These are phyloP conservation scores for Apiotrichum montevideense DNA, from an alignment of 1,284 basidiomycete species.

Conservation along the genomic window DNA sequence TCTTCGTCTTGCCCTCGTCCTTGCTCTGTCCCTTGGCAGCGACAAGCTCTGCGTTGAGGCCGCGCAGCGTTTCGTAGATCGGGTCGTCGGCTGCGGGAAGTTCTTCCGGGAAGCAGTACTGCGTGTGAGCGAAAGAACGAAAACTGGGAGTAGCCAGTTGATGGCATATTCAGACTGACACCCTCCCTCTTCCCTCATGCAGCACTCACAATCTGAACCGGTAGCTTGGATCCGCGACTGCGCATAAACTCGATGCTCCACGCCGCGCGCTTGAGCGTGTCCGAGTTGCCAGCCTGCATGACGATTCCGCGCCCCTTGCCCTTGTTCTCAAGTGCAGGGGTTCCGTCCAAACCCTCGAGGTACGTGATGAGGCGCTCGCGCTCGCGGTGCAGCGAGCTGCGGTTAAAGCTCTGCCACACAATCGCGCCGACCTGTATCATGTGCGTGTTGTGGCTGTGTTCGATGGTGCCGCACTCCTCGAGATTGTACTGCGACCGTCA, in stretches of 20 bases:
- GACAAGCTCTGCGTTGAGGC: slow-evolving; percentile 44
- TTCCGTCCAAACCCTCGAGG: slow-evolving; percentile 30
- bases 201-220: slow-evolving; percentile 42
- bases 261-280: slow-evolving; percentile 48
- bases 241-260: slow-evolving; percentile 47
- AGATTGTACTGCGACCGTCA: slow-evolving; percentile 33
- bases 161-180: no score
- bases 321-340: slow-evolving; percentile 14
- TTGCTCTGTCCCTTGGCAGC: slow-evolving; percentile 39
- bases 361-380: slow-evolving; percentile 42
- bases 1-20: slow-evolving; percentile 41
- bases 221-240: slow-evolving; percentile 38
- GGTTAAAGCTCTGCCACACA: slow-evolving; percentile 43
- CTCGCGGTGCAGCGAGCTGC: slow-evolving; percentile 31
- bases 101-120: slow-evolving; percentile 49
- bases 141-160: not conserved
- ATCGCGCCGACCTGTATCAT: slow-evolving; percentile 41
- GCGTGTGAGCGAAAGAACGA: slow-evolving; percentile 1
- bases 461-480: slow-evolving; percentile 41
- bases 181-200: no score
- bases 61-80: slow-evolving; percentile 35
- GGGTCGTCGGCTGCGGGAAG: slow-evolving; percentile 36
- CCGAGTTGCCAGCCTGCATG: slow-evolving; percentile 51
- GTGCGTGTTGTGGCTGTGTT: slow-evolving; percentile 43
- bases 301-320: slow-evolving; percentile 48